These are phyloP conservation scores for Prunus mira DNA, from an alignment of 306 rosid genomes.

Conservation along the genomic window DNA sequence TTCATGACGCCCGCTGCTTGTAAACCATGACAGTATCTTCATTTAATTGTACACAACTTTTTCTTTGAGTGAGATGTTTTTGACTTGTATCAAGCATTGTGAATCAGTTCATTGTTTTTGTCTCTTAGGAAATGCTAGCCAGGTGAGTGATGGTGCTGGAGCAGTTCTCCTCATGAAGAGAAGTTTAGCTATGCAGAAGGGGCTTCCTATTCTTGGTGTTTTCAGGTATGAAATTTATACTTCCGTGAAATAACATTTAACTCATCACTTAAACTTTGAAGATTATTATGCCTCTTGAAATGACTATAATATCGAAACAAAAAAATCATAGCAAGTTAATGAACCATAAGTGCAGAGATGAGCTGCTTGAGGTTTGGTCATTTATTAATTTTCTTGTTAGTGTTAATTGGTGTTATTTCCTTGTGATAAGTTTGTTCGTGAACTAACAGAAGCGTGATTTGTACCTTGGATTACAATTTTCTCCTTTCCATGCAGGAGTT, in stretches of 20 bases:
- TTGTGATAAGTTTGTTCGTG: not conserved
- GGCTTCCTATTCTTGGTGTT: slow-evolving; percentile 79
- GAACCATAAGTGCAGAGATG: not conserved
- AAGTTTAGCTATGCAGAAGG: slow-evolving; percentile 69
- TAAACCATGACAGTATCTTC: slow-evolving; percentile 5
- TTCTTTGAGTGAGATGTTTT: not conserved
- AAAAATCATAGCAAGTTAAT: not conserved
- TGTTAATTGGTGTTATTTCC: not conserved
- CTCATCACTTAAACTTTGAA: not conserved
- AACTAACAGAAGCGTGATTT: not conserved
- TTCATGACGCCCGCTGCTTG: slow-evolving; percentile 13
- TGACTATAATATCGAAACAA: not conserved
- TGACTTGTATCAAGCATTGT: not conserved
- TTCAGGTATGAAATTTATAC: slow-evolving; percentile 49
- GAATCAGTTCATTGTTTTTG: not conserved
- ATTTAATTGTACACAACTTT: not conserved
- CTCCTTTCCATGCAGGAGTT: slow-evolving; percentile 59
- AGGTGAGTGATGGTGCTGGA: slow-evolving; percentile 89
- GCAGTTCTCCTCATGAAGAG: slow-evolving; percentile 96
- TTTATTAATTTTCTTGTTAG: not conserved
- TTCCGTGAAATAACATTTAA: not conserved
- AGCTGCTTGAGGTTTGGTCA: not conserved
- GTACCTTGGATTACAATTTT: slow-evolving; percentile 13
- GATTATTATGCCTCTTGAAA: not conserved
- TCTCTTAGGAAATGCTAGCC: slow-evolving; percentile 84